These are phyloP conservation scores for Diplodia seriata DNA, from an alignment of 2,329 filamentous ascomycete species.

Conservation along the genomic window DNA sequence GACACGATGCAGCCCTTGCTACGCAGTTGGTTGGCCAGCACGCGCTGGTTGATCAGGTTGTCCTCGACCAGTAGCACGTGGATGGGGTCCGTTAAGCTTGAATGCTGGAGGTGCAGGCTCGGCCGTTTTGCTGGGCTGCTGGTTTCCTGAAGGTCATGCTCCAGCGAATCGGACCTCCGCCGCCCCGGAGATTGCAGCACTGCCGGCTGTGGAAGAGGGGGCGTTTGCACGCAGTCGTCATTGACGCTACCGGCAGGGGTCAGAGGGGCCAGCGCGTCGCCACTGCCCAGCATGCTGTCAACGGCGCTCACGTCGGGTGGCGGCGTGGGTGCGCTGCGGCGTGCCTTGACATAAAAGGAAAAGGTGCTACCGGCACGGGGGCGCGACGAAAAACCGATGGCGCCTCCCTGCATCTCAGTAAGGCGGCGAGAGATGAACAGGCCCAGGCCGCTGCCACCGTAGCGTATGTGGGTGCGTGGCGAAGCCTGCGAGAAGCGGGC, in stretches of 20 bases:
- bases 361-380: constrained; percentile 51
- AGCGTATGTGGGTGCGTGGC: constrained; percentile 49
- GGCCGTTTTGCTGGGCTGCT: constrained; percentile 6
- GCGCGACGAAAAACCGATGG: constrained; percentile 53
- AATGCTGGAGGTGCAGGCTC: not conserved
- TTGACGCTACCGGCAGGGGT: not conserved
- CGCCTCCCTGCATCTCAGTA: constrained; percentile 54
- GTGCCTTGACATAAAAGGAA: constrained; percentile 53
- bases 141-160: not conserved
- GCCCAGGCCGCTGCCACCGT: constrained; percentile 54
- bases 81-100: not conserved
- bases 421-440: constrained; percentile 56
- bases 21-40: constrained; percentile 44
- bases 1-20: constrained; percentile 42
- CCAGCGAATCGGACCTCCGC: not conserved
- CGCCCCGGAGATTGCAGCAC: not conserved
- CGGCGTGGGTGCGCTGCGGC: constrained; percentile 36
- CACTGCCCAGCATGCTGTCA: not conserved
- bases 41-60: constrained; percentile 48
- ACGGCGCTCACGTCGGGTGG: not conserved
- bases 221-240: not conserved
- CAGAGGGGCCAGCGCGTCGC: not conserved
- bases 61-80: constrained; percentile 48
- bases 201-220: not conserved
- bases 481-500: constrained; percentile 46